These are phyloP conservation scores for Suhomyces faveliae DNA, from an alignment of 805 yeast genomes.

Conservation along the genomic window DNA sequence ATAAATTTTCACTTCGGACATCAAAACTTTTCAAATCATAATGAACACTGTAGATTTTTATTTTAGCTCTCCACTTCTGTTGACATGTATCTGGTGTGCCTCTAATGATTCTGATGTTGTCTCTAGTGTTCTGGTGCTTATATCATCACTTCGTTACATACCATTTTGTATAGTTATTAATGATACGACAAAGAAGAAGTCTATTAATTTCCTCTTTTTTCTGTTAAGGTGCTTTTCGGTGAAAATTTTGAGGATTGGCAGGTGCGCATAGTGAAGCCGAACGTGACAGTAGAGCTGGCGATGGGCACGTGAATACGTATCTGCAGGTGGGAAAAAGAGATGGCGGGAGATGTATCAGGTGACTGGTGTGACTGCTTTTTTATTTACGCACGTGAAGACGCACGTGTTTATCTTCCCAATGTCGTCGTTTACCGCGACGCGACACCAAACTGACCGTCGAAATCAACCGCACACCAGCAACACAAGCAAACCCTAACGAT, in stretches of 20 bases:
- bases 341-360: neutral
- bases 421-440: neutral
- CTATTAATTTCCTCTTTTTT: slow-evolving; percentile 4
- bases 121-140: neutral
- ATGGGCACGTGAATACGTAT: neutral
- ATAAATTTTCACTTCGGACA: neutral
- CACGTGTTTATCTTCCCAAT: neutral
- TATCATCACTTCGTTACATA: slow-evolving; percentile 21
- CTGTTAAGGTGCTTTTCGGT: slow-evolving; percentile 2
- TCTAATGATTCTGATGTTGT: no score
- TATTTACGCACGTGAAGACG: neutral
- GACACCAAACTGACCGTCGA: slow-evolving; percentile 1
- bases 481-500: neutral
- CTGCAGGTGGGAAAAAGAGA: neutral
- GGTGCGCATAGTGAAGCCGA: slow-evolving; percentile 1
- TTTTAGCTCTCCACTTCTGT: no score
- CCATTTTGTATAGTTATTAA: slow-evolving; percentile 33
- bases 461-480: neutral
- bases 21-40: no score
- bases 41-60: no score
- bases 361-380: slow-evolving; percentile 7
- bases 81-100: neutral
- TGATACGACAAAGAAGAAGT: slow-evolving; percentile 10
- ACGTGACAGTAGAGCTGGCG: neutral
- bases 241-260: slow-evolving; percentile 7